Evolutionary conservation across 2,329 filamentous ascomycete genomes (phyloP).

Genomic region (Pseudogymnoascus sp.): DNA sequence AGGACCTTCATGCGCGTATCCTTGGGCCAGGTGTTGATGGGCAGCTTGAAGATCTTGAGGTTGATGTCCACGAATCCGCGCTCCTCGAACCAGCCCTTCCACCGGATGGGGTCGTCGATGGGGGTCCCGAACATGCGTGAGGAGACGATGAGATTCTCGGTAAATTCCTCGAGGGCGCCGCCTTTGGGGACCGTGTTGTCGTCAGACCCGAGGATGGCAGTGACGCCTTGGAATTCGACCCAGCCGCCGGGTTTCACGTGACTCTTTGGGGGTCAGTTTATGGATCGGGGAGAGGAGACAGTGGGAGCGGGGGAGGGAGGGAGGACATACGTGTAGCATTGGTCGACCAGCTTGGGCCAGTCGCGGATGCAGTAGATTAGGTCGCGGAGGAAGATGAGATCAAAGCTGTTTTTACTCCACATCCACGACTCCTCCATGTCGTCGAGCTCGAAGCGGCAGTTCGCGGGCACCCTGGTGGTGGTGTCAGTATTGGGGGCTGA

Average conservation of each 20-base stretch:
- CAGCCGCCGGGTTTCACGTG: slow-evolving; percentile 22
- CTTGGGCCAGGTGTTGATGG: slow-evolving; percentile 11
- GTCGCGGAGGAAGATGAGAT: slow-evolving; percentile 1
- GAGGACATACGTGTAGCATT: slow-evolving; percentile 9
- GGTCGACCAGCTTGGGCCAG: slow-evolving; percentile 11
- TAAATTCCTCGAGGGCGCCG: background rate
- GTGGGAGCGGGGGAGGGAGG: background rate
- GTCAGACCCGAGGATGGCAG: slow-evolving; percentile 9
- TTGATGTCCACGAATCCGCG: background rate
- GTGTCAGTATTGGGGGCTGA: background rate
- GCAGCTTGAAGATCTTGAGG: slow-evolving; percentile 21
- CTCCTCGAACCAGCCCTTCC: background rate
- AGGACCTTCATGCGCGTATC: slow-evolving; percentile 10
- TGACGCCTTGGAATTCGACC: slow-evolving; percentile 25
- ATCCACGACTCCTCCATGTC: slow-evolving; percentile 24
- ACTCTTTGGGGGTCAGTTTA: slow-evolving; percentile 4
- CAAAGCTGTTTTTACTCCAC: slow-evolving; percentile 12
- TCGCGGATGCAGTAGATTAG: slow-evolving; percentile 10
- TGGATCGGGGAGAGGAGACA: background rate
- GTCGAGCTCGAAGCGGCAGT: slow-evolving; percentile 24
- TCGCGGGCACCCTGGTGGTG: slow-evolving; percentile 12
- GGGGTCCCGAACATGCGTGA: background rate
- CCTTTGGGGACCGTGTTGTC: background rate
- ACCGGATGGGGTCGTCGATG: background rate
- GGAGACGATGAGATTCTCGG: background rate